Percentiles rank a stretch among this genome's conserved stretches.
Evolutionary conservation across 164 flowering plant genomes (phyloP).

Genomic region (Nymphaea colorata): DNA sequence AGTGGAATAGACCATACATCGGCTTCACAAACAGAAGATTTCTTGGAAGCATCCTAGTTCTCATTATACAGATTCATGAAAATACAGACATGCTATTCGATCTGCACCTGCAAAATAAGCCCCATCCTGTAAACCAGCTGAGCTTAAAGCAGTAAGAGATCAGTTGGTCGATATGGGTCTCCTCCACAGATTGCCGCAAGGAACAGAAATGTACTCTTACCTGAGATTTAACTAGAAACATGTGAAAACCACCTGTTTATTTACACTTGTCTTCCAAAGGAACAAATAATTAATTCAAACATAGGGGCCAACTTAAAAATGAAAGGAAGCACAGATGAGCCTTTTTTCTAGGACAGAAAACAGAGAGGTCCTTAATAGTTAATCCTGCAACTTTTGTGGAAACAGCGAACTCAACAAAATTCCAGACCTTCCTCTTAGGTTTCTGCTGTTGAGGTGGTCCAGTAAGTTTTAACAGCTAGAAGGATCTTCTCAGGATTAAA

Average conservation of each 20-base stretch:
- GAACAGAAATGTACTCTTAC: background rate
- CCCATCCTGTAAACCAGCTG: background rate
- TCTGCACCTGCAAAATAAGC: background rate
- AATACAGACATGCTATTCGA: background rate
- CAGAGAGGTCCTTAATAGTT: background rate
- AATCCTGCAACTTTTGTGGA: background rate
- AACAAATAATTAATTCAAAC: background rate
- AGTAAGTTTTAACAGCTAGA: slow-evolving; percentile 72
- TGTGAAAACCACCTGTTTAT: background rate
- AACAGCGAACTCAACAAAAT: background rate
- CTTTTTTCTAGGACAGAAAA: background rate
- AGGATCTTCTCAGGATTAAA: slow-evolving; percentile 92
- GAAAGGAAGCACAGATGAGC: background rate
- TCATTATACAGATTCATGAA: background rate
- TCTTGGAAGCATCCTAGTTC: background rate
- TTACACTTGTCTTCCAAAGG: background rate
- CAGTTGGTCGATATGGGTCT: background rate
- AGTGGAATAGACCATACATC: no score
- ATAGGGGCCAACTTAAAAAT: background rate
- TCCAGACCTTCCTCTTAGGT: slow-evolving; percentile 3
- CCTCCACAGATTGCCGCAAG: background rate
- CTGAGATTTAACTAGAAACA: background rate
- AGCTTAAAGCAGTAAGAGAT: background rate
- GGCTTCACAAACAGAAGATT: no score
- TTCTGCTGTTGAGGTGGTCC: slow-evolving; percentile 56